Base-by-base conservation (phyloP, 371 early-diverging fungal genomes). In the Mucor circinelloides region DNA sequence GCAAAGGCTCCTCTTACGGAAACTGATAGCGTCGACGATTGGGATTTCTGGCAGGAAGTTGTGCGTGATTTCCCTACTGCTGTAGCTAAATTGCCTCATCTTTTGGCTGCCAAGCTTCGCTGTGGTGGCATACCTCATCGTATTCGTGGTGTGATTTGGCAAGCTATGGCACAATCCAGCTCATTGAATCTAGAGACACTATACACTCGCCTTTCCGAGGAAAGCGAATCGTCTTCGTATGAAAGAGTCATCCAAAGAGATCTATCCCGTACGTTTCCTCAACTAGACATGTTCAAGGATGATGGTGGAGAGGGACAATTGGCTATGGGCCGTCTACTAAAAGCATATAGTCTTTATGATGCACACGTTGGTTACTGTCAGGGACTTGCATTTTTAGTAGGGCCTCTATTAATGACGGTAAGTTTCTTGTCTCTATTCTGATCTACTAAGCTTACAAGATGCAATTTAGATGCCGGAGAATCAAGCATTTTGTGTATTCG, bases 331-430 rank as follows among this genome's bases (percentile, higher is more conserved):
- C 89, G 92, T 58, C 79, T 98, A 19, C 80, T 96, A 52, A 94
- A 92, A 66, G 95, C 95, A 6, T 98, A 97, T 65, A 90, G 93
- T 32, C 71, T 95, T 15, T 97, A 94, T 60, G 98, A 98, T 81
- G 75, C 88, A 9, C 94, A 95, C 69, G 92, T 97, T 30, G 99
- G 99, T 10, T 94, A 98, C 78, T 97, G 98, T 77, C 98, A 98
- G 84, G 98, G 98, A 9, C 85, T 97, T 38, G 91, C 95, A 6
- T 97, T 97, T 71, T 76, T 98, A 25, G 96, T 92, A 1, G 97
- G 95, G 2, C 93, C 96, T 21, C 69, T 98, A 66, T 77, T 98
- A 65, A 87, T 95, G 82, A 93, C 94, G 69, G 92, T 92, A 84
- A 81, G 82, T 31, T 15, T 17, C 23, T 12, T 23, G 27, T 52